phyloP scores from a whole-genome alignment of 352 stramenopile species.

The Phytophthora fragariae region DNA sequence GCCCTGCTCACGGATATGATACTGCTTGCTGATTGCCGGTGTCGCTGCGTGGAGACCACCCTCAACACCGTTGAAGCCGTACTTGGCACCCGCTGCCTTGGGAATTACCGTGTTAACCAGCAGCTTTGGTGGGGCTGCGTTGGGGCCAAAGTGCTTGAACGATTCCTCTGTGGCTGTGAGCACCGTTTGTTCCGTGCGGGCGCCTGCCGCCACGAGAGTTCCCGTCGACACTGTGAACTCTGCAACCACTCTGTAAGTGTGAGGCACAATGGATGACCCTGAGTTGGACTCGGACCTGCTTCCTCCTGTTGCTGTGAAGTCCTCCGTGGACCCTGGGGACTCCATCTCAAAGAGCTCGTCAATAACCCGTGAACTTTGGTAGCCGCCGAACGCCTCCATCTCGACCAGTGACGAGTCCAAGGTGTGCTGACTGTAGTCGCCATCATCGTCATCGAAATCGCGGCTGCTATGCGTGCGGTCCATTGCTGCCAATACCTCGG shows the following conservation, averaged over 20 bases:
- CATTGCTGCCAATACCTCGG: slow-evolving; percentile 73
- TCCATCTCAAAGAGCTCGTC: slow-evolving; percentile 87
- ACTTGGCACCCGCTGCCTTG: slow-evolving; percentile 71
- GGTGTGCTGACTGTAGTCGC: slow-evolving; percentile 48
- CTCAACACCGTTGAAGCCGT: slow-evolving; percentile 63
- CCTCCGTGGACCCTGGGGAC: slow-evolving; percentile 59
- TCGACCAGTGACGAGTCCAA: slow-evolving; percentile 64
- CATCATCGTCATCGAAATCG: slow-evolving; percentile 41
- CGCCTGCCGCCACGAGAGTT: slow-evolving; percentile 66
- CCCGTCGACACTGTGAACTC: slow-evolving; percentile 83
- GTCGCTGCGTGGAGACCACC: slow-evolving; percentile 53
- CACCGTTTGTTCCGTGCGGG: slow-evolving; percentile 66
- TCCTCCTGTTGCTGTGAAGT: slow-evolving; percentile 32
- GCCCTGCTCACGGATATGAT: slow-evolving; percentile 85
- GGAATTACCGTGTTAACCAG: slow-evolving; percentile 84
- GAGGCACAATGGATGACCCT: slow-evolving; percentile 25
- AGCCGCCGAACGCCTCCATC: slow-evolving; percentile 42
- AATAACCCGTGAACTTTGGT: slow-evolving; percentile 62
- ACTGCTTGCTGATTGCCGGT: slow-evolving; percentile 85
- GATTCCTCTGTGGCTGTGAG: slow-evolving; percentile 75
- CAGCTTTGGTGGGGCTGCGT: slow-evolving; percentile 68
- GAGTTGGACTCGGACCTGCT: slow-evolving; percentile 43
- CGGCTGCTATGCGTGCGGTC: slow-evolving; percentile 61
- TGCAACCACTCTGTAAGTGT: slow-evolving; percentile 65
- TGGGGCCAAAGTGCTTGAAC: slow-evolving; percentile 72